Percentiles rank a stretch among this genome's conserved stretches.
Evolutionary conservation across 179 eudicot species (phyloP).

Genomic region (Kewa caespitosa): DNA sequence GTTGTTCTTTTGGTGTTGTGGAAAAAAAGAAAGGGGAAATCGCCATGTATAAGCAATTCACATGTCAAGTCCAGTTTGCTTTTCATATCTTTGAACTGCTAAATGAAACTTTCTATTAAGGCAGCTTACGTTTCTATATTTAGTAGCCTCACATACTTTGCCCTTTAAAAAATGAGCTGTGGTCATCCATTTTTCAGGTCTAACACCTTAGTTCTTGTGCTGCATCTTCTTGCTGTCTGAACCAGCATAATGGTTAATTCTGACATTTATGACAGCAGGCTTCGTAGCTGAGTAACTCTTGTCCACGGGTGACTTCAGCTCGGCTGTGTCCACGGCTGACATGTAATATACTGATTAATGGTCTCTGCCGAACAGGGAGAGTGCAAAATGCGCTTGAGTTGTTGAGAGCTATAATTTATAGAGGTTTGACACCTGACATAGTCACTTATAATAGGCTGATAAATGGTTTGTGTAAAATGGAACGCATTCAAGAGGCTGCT

Average conservation of each 20-base stretch:
- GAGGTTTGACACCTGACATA: conserved; percentile 79
- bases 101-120: too few relatives aligned
- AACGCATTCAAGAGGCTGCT: conserved; percentile 61
- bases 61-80: too few relatives aligned
- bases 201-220: conserved; percentile 71
- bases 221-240: conserved; percentile 90
- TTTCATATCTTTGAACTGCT: too few relatives aligned
- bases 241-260: conserved; percentile 89
- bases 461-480: conserved; percentile 72
- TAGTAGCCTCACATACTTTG: too few relatives aligned
- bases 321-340: conserved; percentile 75
- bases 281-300: conserved; percentile 75
- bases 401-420: conserved; percentile 59
- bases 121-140: too few relatives aligned
- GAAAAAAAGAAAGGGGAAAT: too few relatives aligned
- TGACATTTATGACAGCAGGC: conserved; percentile 90
- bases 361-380: conserved; percentile 59
- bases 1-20: too few relatives aligned
- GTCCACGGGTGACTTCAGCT: conserved; percentile 73
- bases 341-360: conserved; percentile 76
- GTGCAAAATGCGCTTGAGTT: conserved; percentile 69
- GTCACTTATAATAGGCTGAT: conserved; percentile 81
- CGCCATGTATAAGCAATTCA: too few relatives aligned
- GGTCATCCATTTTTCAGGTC: neutral
- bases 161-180: too few relatives aligned